These are phyloP conservation scores for Beauveria sp. DNA, from an alignment of 2,329 filamentous ascomycete species.

Conservation along the genomic window DNA sequence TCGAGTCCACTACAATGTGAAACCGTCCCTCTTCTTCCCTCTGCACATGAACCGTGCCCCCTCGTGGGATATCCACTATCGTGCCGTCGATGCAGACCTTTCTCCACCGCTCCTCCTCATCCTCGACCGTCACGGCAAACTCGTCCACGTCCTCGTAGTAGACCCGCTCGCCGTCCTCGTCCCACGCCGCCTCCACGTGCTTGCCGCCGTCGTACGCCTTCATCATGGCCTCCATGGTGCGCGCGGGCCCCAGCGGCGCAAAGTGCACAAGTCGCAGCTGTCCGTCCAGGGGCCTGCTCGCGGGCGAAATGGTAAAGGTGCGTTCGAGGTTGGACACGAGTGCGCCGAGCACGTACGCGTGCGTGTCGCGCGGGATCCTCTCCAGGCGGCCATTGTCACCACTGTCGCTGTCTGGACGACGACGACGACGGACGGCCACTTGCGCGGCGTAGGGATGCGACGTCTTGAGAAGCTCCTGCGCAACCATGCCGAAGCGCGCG, in stretches of 20 bases:
- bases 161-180: constrained; percentile 45
- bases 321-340: constrained; percentile 76
- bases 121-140: constrained; percentile 57
- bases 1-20: constrained; percentile 34
- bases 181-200: constrained; percentile 45
- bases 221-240: constrained; percentile 71
- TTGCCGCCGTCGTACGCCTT: constrained; percentile 49
- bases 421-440: constrained; percentile 26
- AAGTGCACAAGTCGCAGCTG: constrained; percentile 68
- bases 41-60: constrained; percentile 61
- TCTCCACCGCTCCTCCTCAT: constrained; percentile 68
- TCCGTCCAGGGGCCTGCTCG: constrained; percentile 61
- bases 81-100: constrained; percentile 88
- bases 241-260: constrained; percentile 54
- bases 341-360: constrained; percentile 70
- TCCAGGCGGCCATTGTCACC: constrained; percentile 12
- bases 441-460: constrained; percentile 42
- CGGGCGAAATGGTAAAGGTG: constrained; percentile 74
- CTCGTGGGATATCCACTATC: constrained; percentile 65
- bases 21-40: constrained; percentile 36
- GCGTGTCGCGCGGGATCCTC: constrained; percentile 34
- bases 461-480: constrained; percentile 59
- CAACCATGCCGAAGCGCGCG: constrained; percentile 78
- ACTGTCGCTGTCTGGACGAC: background rate
- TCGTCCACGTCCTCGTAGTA: constrained; percentile 64